phyloP scores from a whole-genome alignment of 2,329 filamentous ascomycete species.

The Cryphonectria radicalis region DNA sequence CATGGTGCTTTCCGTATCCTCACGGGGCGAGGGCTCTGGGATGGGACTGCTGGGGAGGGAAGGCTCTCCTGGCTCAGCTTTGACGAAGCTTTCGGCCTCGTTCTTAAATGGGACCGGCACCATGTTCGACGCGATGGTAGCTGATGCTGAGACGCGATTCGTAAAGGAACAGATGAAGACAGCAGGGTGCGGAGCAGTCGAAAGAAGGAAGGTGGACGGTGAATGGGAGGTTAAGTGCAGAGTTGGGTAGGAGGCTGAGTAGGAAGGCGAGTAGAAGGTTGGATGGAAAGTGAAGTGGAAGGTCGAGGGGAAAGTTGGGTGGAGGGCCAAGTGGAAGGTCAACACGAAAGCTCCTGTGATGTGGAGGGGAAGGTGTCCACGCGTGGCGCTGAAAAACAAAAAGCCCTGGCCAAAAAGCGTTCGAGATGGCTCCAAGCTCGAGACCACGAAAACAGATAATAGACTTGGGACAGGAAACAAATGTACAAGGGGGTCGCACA shows the following conservation, averaged over 20 bases:
- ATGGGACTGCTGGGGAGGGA: background rate
- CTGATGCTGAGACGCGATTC: background rate
- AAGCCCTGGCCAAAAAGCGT: no score
- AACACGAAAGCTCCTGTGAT: background rate
- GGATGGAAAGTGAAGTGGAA: background rate
- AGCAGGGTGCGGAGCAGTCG: background rate
- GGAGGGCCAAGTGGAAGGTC: background rate
- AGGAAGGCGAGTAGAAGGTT: background rate
- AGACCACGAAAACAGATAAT: background rate
- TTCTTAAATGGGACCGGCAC: background rate
- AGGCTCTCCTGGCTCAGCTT: background rate
- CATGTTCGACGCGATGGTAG: background rate
- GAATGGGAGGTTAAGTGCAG: background rate
- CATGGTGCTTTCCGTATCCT: background rate
- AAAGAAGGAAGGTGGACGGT: background rate
- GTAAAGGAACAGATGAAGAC: background rate
- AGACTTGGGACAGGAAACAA: background rate
- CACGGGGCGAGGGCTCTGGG: background rate
- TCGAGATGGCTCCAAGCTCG: background rate
- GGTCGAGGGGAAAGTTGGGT: background rate
- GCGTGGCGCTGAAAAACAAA: background rate
- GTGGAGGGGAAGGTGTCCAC: background rate
- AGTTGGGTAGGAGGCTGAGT: background rate
- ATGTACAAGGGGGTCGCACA: background rate
- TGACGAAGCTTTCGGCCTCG: background rate